Evolutionary conservation across 148 eudicot genomes (phyloP), one percentile per base, ranked within the genome.

Genomic region (Gaultheria prostrata): DNA sequence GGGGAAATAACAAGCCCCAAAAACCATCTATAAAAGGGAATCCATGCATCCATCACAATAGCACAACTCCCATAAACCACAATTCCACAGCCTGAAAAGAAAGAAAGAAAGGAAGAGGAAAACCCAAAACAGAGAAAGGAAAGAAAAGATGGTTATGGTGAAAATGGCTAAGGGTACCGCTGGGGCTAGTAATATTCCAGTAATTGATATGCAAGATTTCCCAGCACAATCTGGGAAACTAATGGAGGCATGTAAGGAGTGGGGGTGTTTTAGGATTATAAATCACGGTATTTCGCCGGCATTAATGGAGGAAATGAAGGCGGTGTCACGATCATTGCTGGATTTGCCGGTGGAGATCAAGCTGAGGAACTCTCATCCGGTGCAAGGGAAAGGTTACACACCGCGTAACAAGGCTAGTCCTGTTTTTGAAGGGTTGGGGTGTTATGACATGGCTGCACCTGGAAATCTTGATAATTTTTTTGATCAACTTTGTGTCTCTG

Each of bases 261-360:
- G 83, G 81, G 88, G 88, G 0, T 86, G 88, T 33, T 86, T 86
- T 24, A 80, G 88, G 82, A 17, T 86, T 12, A 20, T 84, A 12
- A 86, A 86, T 74, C 88, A 86, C 18, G 79, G 74, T 3, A 71
- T 83, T 10, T 24, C 86, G 0, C 13, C 24, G 10, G 32, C 24
- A 0, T 80, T 87, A 20, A 81, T 87, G 84, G 33, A 50, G 46
- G 84, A 87, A 9, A 84, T 81, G 86, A 81, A 81, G 35, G 50
- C 15, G 8, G 84, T 84, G 3, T 28, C 71, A 1, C 53, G 75
- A 4, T 39, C 80, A 0, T 82, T 87, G 33, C 53, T 84, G 2
- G 88, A 87, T 63, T 84, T 87, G 24, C 86, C 86, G 0, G 4
- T 30, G 79, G 88, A 87, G 51, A 78, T 81, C 82, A 87, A 87